Base-by-base conservation (phyloP, 352 stramenopile genomes). In the Phytopythium chamaehyphon region DNA sequence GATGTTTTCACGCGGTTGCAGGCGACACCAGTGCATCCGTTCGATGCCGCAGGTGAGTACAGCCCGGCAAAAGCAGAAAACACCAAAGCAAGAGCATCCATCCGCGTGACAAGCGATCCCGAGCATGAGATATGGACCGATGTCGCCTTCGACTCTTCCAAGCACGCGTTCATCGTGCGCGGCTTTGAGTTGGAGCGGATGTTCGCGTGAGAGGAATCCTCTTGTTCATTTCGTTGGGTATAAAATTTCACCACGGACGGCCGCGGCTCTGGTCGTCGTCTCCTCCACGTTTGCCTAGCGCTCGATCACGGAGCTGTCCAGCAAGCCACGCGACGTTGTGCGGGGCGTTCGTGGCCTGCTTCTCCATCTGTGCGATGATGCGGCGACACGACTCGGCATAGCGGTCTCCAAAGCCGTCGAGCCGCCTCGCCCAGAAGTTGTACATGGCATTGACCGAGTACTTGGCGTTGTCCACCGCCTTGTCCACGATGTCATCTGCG, bases 381-480 rank as follows among this genome's bases (percentile, higher is more conserved):
- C 71, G 69, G 38, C 59, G 50, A 40, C 78, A 89, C 36, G 76
- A 89, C n/a, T 86, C 78, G 48, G 83, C 45, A 55, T 89, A 89
- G 7, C 78, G 66, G 22, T 83, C 73, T 49, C 76, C 61, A 43
- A 89, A 82, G 22, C 76, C 76, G 38, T 87, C 73, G 33, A 89
- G 62, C 16, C 73, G 75, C 31, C 73, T 65, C 28, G 75, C 75
- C 78, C 78, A 87, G 54, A 89, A 89, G 37, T 73, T 79, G 63
- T 86, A 86, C 64, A 89, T 84, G 40, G 73, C 71, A 4, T 64
- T 59, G 21, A 62, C 60, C 50, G 73, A 81, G 35, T 71, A 66
- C 58, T 83, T 86, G 43, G 66, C 65, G 14, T 62, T 76, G 47
- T 87, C 75, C 22, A 80, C 47, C n/a, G 56, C 62, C 47, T 71